Base-by-base conservation (phyloP, 2,329 filamentous ascomycete genomes). In the Penicillium sp. region DNA sequence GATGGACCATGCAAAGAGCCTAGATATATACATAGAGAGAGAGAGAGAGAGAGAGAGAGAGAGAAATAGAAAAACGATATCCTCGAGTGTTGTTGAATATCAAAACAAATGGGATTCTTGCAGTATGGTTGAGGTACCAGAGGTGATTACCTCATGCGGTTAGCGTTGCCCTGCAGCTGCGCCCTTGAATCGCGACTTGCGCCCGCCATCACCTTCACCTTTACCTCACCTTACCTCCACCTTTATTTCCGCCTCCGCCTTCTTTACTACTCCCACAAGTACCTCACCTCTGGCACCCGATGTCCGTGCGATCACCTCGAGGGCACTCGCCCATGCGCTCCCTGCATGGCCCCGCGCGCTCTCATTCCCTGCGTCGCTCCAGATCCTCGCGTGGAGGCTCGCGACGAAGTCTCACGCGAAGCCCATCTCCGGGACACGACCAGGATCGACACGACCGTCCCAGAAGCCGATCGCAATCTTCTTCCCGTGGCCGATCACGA, bases 321-420 rank as follows among this genome's bases (percentile, higher is more conserved):
- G 61, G 60, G 18, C 65, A 61, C 27, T 71, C 70, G 49, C 63
- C 65, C 39, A 55, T 57, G 46, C 61, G 56, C 14, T 64, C 62
- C 30, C 58, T 48, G 28, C 52, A 54, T 51, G 61, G 50, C 60
- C 62, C 55, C 50, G 52, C 59, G 35, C 61, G 56, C 24, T 68
- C 66, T 35, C 61, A 48, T 27, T 65, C 66, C 30, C 60, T 60
- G 38, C 67, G 58, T 33, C 69, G 65, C 41, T 73, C 72, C 18
- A 63, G 65, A 39, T 71, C 72, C 30, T 67, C 69, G 44, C 69
- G 66, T 30, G 65, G 64, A 46, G 56, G 57, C 25, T 67, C 69
- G 35, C 64, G 57, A 47, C 61, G 62, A 48, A 66, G 64, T 46
- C 53, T 52, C 36, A 64, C 64, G 20, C 64, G 63, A 42, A 69